Base-by-base conservation (phyloP, 2,329 filamentous ascomycete species). In the Hymenotorrendiella dingleyae region DNA sequence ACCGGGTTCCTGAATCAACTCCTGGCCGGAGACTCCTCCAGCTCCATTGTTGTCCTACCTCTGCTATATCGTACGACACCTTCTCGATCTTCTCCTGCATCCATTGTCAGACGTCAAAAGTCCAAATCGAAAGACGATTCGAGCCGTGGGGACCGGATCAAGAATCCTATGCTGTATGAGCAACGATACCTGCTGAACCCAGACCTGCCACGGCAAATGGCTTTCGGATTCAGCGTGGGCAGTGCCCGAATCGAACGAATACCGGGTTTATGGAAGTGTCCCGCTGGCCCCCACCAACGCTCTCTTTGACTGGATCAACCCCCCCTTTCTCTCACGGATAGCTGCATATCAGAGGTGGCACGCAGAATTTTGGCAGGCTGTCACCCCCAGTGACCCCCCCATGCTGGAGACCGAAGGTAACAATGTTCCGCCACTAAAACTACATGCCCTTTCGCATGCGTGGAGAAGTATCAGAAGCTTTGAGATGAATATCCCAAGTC, bases 241-340 rank as follows among this genome's bases (percentile, higher is more conserved):
- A n/a, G n/a, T n/a, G n/a, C n/a, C n/a, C n/a, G n/a, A n/a, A n/a
- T n/a, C 20, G 32, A 22, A 34, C 32, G 32, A 34, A 21, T 34
- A 51, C 54, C 53, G 35, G 49, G 53, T 48, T 36, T 28, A 28
- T 46, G 53, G 48, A 48, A 36, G n/a, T n/a, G 30, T 28, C 40
- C 32, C 35, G 12, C 29, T 37, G 33, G 40, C 9, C 40, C 40
- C 43, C 32, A 28, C 26, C 12, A 24, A 12, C 36, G 21, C 19
- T 36, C 24, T 14, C 28, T 9, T 38, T 22, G 22, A 12, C 9
- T 22, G 22, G 7, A 10, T 19, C 26, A 11, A 20, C 32, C 14
- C 32, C 11, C 26, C 29, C 32, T 19, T 36, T 27, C 8, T 37
- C 17, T 9, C 32, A 14, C 46, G 50, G 46, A n/a, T 35, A 19